Evolutionary conservation across 116 monocot genomes (phyloP).

Genomic region (Dioscorea cayenensis): DNA sequence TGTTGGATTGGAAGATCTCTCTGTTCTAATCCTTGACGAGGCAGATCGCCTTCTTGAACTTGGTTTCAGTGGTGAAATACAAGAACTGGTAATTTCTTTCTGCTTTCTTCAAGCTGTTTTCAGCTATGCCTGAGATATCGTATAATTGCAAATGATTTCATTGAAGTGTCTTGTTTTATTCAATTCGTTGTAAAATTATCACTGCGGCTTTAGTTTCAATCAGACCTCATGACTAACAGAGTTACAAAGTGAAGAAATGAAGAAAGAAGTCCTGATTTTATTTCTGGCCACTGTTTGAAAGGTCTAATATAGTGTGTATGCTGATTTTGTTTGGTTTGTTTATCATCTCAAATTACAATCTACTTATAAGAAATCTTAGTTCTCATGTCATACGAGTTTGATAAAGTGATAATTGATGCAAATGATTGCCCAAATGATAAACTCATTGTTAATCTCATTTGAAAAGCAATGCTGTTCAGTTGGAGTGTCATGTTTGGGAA

Average conservation of each 20-base stretch:
- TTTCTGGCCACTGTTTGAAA: neutral
- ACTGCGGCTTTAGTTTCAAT: neutral
- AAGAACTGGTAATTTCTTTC: slow-evolving; percentile 69
- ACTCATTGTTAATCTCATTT: no score
- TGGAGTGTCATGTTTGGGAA: no score
- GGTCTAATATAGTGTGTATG: neutral
- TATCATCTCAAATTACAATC: no score
- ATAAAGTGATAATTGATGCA: no score
- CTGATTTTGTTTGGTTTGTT: neutral
- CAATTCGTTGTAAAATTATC: neutral
- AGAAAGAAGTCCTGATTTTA: neutral
- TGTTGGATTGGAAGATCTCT: slow-evolving; percentile 92
- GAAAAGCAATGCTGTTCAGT: no score
- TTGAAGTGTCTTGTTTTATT: neutral
- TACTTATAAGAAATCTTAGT: no score
- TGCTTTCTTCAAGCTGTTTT: neutral
- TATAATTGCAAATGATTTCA: slow-evolving; percentile 2
- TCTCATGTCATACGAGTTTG: no score
- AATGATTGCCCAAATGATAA: no score
- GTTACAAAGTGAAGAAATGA: no score
- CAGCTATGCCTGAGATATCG: neutral
- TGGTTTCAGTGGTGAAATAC: slow-evolving; percentile 95
- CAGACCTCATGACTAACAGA: neutral
- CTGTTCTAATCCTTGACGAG: slow-evolving; percentile 95
- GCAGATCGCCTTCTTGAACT: slow-evolving; percentile 96